Conservation (phyloP, 2,329 filamentous ascomycete genomes). For the Arachnomyces sp. region DNA sequence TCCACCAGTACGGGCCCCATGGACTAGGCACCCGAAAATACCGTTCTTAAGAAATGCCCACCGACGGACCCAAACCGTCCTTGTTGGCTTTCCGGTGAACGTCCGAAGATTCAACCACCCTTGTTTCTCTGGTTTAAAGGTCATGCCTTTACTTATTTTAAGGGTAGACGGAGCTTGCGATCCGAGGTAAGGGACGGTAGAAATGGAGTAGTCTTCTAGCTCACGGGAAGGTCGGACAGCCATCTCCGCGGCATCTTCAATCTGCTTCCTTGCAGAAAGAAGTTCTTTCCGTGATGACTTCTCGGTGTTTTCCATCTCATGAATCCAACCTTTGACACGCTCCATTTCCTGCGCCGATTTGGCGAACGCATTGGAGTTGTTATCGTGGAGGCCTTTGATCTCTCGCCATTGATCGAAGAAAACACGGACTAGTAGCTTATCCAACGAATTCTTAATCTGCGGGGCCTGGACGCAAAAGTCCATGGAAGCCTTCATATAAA, state of each 20-base stretch:
- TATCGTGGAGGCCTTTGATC: slow-evolving; percentile 64
- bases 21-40: slow-evolving; percentile 90
- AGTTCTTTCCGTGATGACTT: slow-evolving; percentile 74
- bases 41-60: slow-evolving; percentile 97
- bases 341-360: slow-evolving; percentile 77
- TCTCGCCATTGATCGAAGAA: slow-evolving; percentile 86
- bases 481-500: slow-evolving; percentile 84
- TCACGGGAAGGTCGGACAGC: slow-evolving; percentile 76
- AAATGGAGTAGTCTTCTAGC: slow-evolving; percentile 83
- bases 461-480: slow-evolving; percentile 87
- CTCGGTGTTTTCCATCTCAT: slow-evolving; percentile 89
- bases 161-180: slow-evolving; percentile 58
- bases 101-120: slow-evolving; percentile 86
- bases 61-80: slow-evolving; percentile 79
- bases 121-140: slow-evolving; percentile 65
- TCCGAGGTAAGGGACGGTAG: slow-evolving; percentile 80
- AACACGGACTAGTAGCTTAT: slow-evolving; percentile 76
- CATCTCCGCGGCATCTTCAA: slow-evolving; percentile 68
- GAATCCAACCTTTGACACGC: slow-evolving; percentile 82
- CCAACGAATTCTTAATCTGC: slow-evolving; percentile 73
- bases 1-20: slow-evolving; percentile 68
- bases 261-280: slow-evolving; percentile 66
- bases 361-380: slow-evolving; percentile 52
- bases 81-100: slow-evolving; percentile 76
- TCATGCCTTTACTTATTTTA: slow-evolving; percentile 41